These are phyloP conservation scores for Favolaschia claudopus DNA, from an alignment of 768 basidiomycete genomes.

Conservation along the genomic window DNA sequence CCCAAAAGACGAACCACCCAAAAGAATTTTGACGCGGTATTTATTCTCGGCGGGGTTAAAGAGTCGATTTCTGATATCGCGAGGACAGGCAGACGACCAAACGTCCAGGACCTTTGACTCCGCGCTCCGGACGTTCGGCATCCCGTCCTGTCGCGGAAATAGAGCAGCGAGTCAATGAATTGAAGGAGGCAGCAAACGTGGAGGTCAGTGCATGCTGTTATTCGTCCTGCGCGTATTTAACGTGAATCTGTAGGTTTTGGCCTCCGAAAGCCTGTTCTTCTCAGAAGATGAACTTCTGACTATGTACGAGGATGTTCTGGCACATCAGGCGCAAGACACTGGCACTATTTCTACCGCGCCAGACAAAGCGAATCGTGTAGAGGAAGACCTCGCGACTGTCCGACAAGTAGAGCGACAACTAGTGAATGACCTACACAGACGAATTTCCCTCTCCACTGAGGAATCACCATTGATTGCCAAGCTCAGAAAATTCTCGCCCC, in stretches of 20 bases:
- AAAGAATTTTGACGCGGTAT: neutral
- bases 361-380: slow-evolving; percentile 28
- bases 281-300: slow-evolving; percentile 49
- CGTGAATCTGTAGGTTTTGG: slow-evolving; percentile 33
- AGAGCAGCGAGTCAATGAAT: slow-evolving; percentile 41
- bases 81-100: neutral
- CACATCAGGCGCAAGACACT: slow-evolving; percentile 32
- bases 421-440: slow-evolving; percentile 5
- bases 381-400: slow-evolving; percentile 42
- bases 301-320: slow-evolving; percentile 54
- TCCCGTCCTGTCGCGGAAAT: slow-evolving; percentile 33
- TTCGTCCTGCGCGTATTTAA: neutral
- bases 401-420: slow-evolving; percentile 44
- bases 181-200: slow-evolving; percentile 42
- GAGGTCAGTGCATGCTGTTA: slow-evolving; percentile 35
- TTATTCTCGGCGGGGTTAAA: neutral
- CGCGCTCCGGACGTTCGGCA: slow-evolving; percentile 12
- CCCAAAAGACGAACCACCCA: neutral
- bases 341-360: slow-evolving; percentile 20
- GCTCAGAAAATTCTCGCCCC: neutral
- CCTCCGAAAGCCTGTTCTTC: slow-evolving; percentile 41
- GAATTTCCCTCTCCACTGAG: slow-evolving; percentile 1
- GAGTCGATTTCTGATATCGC: neutral
- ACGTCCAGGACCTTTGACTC: slow-evolving; percentile 16
- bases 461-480: neutral